These are phyloP conservation scores for Hortiboletus campestris DNA, from an alignment of 768 basidiomycete genomes.

Conservation along the genomic window DNA sequence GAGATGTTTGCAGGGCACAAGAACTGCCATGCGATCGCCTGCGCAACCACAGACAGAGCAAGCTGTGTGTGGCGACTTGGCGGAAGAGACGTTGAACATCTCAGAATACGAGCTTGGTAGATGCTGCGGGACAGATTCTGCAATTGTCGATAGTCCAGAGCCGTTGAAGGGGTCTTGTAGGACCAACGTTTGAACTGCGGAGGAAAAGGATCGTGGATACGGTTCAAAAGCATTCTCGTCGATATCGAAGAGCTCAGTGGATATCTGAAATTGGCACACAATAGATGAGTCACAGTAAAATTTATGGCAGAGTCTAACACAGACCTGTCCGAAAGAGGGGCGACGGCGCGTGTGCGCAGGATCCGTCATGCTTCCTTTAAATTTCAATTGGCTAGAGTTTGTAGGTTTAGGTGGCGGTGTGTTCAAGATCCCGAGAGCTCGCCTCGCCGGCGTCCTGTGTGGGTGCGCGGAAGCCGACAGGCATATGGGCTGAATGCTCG, in stretches of 20 bases:
- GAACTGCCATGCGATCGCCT: conserved; percentile 53
- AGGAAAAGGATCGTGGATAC: conserved; percentile 40
- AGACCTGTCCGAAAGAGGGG: conserved; percentile 40
- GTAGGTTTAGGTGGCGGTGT: conserved; percentile 69
- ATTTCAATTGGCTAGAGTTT: conserved; percentile 52
- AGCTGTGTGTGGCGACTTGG: conserved; percentile 24
- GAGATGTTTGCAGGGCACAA: conserved; percentile 73
- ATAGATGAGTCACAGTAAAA: conserved; percentile 15
- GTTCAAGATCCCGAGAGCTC: conserved; percentile 37
- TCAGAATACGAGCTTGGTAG: conserved; percentile 20
- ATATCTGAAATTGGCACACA: conserved; percentile 35
- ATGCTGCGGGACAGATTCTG: conserved; percentile 28
- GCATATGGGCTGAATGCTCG: conserved; percentile 42
- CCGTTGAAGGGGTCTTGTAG: conserved; percentile 46
- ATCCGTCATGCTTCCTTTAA: conserved; percentile 72
- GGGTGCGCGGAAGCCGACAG: conserved; percentile 22
- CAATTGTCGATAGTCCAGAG: conserved; percentile 32
- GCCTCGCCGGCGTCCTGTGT: conserved; percentile 34
- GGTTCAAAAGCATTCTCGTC: conserved; percentile 67
- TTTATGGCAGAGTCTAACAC: no score
- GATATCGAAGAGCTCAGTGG: conserved; percentile 66
- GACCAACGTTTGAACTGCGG: conserved; percentile 33
- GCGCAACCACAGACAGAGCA: conserved; percentile 66
- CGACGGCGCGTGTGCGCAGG: conserved; percentile 54
- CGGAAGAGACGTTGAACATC: conserved; percentile 19